Conservation (phyloP, 371 early-diverging fungal genomes). For the Globomyces sp. region DNA sequence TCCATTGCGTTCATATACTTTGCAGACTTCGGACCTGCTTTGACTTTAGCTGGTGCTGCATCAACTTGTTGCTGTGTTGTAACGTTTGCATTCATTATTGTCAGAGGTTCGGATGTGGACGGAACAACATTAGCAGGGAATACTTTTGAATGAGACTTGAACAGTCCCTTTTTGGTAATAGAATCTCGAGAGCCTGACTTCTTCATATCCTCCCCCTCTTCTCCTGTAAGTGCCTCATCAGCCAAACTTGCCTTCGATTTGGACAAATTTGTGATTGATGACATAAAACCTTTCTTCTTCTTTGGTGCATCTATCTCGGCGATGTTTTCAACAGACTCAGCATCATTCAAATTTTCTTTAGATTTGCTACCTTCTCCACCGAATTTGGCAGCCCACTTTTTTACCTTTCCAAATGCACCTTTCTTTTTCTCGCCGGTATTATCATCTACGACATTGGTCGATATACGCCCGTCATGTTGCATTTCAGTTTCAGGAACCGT, state of each 20-base stretch:
- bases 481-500: no score
- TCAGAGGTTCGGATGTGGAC: no score
- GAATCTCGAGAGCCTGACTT: background rate
- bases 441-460: no score
- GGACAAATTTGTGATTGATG: background rate
- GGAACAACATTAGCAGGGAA: no score
- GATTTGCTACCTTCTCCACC: background rate
- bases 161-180: no score
- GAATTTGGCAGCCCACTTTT: background rate
- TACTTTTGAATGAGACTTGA: no score
- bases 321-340: background rate
- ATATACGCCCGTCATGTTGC: no score
- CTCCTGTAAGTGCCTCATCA: no score
- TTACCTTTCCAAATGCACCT: background rate
- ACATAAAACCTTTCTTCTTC: slow-evolving; percentile 10
- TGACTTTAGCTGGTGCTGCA: background rate
- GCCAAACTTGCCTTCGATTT: background rate
- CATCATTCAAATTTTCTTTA: background rate
- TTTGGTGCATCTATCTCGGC: background rate
- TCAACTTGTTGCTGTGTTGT: no score
- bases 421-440: background rate
- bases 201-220: background rate
- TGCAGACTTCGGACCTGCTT: slow-evolving; percentile 5
- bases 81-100: no score
- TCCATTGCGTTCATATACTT: slow-evolving; percentile 28